Evolutionary conservation across 2,329 filamentous ascomycete genomes (phyloP).

Genomic region (Lasiodiplodia sp.): DNA sequence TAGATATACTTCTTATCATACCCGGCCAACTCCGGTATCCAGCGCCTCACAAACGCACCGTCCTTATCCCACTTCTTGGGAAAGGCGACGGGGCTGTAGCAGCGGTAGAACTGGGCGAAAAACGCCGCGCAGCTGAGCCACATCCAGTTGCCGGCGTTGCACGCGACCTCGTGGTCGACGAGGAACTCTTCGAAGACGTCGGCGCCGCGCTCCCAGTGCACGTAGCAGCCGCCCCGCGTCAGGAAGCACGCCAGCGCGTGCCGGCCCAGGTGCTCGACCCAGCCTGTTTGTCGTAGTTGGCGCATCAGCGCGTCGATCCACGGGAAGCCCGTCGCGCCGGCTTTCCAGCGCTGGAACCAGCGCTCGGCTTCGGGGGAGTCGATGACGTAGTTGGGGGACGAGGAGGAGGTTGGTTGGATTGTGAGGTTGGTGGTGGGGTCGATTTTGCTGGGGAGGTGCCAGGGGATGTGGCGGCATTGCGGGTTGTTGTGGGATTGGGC

Average conservation of each 20-base stretch:
- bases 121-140: conserved; percentile 81
- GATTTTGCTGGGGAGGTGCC: conserved; percentile 73
- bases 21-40: conserved; percentile 70
- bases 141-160: conserved; percentile 80
- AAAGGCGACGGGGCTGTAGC: conserved; percentile 75
- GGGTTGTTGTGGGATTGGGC: conserved; percentile 70
- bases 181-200: conserved; percentile 81
- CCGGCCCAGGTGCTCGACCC: conserved; percentile 78
- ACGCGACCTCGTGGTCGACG: conserved; percentile 76
- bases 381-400: conserved; percentile 68
- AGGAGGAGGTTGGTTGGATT: conserved; percentile 52
- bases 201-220: conserved; percentile 79
- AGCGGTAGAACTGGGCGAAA: conserved; percentile 74
- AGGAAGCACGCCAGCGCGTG: conserved; percentile 83
- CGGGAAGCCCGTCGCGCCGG: conserved; percentile 75
- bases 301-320: conserved; percentile 85
- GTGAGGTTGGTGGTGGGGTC: conserved; percentile 52
- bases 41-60: conserved; percentile 68
- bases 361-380: conserved; percentile 68
- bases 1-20: conserved; percentile 76
- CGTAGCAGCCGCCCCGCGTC: conserved; percentile 79
- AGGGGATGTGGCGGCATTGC: conserved; percentile 76
- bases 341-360: conserved; percentile 73
- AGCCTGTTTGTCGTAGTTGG: conserved; percentile 73
- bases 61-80: conserved; percentile 78